Conservation (phyloP, 140 eudicot species). For the Ambrosia hybrid region DNA sequence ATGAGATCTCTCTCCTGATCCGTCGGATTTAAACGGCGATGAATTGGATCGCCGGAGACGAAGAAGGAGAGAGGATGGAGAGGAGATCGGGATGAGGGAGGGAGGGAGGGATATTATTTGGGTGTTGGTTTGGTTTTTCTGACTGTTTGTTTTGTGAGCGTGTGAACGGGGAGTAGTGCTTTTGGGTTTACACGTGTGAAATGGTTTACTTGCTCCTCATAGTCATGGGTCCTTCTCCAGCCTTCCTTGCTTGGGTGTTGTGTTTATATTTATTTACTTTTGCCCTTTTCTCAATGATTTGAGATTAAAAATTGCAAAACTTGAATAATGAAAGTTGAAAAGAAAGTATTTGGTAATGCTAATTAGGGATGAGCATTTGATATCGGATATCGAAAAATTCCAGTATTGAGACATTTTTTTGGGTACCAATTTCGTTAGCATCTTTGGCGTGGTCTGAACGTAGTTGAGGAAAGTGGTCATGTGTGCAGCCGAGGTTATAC, state of each 20-base stretch:
- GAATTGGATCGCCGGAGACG: constrained; percentile 39
- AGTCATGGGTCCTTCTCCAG: not conserved
- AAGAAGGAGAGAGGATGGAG: constrained; percentile 16
- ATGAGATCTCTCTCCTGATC: constrained; percentile 24
- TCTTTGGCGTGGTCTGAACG: too few species aligned
- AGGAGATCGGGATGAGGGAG: constrained; percentile 16
- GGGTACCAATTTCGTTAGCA: too few species aligned
- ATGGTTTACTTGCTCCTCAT: not conserved
- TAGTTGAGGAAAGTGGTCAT: too few species aligned
- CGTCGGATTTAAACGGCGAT: constrained; percentile 11
- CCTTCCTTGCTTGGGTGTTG: not conserved
- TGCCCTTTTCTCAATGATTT: too few species aligned
- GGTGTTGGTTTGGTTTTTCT: not conserved
- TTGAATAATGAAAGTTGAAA: too few species aligned
- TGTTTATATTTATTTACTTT: not conserved
- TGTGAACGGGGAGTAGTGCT: constrained; percentile 21
- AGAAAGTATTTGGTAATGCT: too few species aligned
- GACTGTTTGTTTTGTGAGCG: constrained; percentile 22
- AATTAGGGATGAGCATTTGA: too few species aligned
- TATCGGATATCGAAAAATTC: too few species aligned
- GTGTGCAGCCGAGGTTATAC: too few species aligned
- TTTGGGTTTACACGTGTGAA: constrained; percentile 29
- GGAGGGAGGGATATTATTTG: constrained; percentile 6
- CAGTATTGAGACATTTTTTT: too few species aligned
- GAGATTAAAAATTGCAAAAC: too few species aligned